Percentiles rank a stretch among this genome's conserved stretches.
Conservation (phyloP, 2,329 filamentous ascomycete species). For the Aspergillus ochraceoroseus region DNA sequence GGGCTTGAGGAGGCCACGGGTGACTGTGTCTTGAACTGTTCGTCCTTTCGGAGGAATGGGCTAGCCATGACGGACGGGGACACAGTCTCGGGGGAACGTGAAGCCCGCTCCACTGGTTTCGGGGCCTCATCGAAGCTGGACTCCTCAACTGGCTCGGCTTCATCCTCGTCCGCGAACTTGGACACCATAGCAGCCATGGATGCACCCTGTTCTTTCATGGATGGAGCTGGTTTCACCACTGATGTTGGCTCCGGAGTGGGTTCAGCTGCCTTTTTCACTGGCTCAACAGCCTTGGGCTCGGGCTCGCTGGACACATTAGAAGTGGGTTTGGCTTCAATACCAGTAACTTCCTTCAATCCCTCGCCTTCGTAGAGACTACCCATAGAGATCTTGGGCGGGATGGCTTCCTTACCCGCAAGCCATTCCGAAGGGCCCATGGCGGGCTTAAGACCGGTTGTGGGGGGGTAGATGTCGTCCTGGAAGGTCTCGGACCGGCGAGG, state of each 20-base stretch:
- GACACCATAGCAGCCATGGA: constrained; percentile 80
- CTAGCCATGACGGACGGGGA: constrained; percentile 30
- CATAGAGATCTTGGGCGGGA: constrained; percentile 89
- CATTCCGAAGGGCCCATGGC: constrained; percentile 77
- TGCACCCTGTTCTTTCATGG: constrained; percentile 76
- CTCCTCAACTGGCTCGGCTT: constrained; percentile 56
- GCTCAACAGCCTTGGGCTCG: constrained; percentile 35
- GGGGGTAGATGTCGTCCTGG: constrained; percentile 95
- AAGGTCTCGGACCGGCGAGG: constrained; percentile 89
- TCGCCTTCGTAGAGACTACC: constrained; percentile 85
- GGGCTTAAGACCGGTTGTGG: constrained; percentile 72
- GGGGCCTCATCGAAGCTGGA: constrained; percentile 84
- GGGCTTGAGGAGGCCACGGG: constrained; percentile 25
- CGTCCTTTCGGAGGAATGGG: constrained; percentile 30
- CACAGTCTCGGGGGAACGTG: constrained; percentile 27
- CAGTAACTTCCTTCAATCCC: constrained; percentile 67
- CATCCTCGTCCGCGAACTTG: constrained; percentile 75
- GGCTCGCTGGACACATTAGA: constrained; percentile 44
- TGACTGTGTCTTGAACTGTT: constrained; percentile 24
- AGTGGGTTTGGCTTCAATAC: constrained; percentile 41
- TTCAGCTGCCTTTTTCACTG: constrained; percentile 26
- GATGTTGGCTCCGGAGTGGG: constrained; percentile 33
- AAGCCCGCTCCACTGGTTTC: constrained; percentile 65
- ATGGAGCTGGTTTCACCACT: constrained; percentile 54
- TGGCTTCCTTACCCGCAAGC: constrained; percentile 75